Percentiles rank a stretch among this genome's conserved stretches.
These are phyloP conservation scores for Lecanoromycetidae sp. DNA, from an alignment of 2,329 filamentous ascomycete species.

Conservation along the genomic window DNA sequence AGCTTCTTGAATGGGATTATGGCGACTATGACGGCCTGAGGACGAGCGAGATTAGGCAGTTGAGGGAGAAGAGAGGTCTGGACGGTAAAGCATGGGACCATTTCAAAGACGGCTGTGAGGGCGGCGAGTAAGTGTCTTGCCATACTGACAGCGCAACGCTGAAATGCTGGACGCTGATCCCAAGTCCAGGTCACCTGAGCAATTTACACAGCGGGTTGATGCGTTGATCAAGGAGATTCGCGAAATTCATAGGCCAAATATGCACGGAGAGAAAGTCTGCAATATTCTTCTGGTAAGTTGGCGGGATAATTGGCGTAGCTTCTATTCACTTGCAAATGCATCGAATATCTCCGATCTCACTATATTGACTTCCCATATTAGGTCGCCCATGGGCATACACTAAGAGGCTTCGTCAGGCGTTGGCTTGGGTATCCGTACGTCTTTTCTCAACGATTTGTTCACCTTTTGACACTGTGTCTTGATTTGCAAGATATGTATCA, in stretches of 20 bases:
- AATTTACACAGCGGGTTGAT: constrained; percentile 63
- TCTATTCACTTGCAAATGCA: no score
- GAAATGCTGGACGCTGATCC: background rate
- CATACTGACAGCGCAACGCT: background rate
- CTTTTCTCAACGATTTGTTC: no score
- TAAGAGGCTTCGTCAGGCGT: constrained; percentile 73
- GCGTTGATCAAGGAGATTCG: constrained; percentile 63
- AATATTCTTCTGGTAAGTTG: constrained; percentile 60
- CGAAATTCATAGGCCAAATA: constrained; percentile 43
- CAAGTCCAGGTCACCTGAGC: constrained; percentile 38
- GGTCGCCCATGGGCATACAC: constrained; percentile 70
- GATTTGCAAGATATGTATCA: no score
- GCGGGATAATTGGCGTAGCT: no score
- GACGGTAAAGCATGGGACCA: constrained; percentile 58
- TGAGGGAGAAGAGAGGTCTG: constrained; percentile 34
- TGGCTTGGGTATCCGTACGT: constrained; percentile 69
- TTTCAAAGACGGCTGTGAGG: constrained; percentile 73
- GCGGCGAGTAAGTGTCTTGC: constrained; percentile 51
- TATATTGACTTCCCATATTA: background rate
- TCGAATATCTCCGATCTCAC: background rate
- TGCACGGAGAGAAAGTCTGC: constrained; percentile 41
- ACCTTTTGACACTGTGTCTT: no score
- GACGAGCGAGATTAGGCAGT: constrained; percentile 37
- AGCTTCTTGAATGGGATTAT: constrained; percentile 62
- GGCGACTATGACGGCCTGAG: constrained; percentile 50